Conservation (phyloP, 139 green algal genomes). For the Gonium pectorale region DNA sequence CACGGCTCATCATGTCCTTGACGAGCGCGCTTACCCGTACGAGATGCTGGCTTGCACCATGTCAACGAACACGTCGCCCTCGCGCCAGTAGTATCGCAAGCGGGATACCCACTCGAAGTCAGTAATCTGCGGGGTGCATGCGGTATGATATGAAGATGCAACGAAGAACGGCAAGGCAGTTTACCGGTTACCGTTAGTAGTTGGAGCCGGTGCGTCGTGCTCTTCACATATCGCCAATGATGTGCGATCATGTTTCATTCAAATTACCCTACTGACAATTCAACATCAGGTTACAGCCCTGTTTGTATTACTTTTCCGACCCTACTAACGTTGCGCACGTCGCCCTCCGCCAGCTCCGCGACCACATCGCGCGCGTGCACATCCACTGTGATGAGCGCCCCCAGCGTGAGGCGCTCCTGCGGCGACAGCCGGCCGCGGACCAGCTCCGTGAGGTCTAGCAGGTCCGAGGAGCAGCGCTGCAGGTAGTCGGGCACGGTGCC, state of each 20-base stretch:
- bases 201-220: too few relatives aligned
- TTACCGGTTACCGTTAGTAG: too few relatives aligned
- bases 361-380: slow-evolving; percentile 85
- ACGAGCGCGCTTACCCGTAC: slow-evolving; percentile 22
- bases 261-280: too few relatives aligned
- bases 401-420: slow-evolving; percentile 78
- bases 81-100: slow-evolving; percentile 87
- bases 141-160: too few relatives aligned
- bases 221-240: too few relatives aligned
- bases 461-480: slow-evolving; percentile 71
- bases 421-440: slow-evolving; percentile 69
- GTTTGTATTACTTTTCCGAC: neutral
- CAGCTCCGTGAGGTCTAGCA: slow-evolving; percentile 84
- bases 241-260: too few relatives aligned
- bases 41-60: slow-evolving; percentile 76
- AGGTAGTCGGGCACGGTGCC: slow-evolving; percentile 55
- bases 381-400: slow-evolving; percentile 86
- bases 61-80: slow-evolving; percentile 79
- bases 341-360: slow-evolving; percentile 61
- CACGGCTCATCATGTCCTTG: too few relatives aligned
- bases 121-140: slow-evolving; percentile 41
- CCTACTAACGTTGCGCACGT: slow-evolving; percentile 25
- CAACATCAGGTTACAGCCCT: too few relatives aligned
- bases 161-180: too few relatives aligned
- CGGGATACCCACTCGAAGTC: slow-evolving; percentile 88